Conservation (phyloP, 2,329 filamentous ascomycete genomes). For the Neonectria faginata region DNA sequence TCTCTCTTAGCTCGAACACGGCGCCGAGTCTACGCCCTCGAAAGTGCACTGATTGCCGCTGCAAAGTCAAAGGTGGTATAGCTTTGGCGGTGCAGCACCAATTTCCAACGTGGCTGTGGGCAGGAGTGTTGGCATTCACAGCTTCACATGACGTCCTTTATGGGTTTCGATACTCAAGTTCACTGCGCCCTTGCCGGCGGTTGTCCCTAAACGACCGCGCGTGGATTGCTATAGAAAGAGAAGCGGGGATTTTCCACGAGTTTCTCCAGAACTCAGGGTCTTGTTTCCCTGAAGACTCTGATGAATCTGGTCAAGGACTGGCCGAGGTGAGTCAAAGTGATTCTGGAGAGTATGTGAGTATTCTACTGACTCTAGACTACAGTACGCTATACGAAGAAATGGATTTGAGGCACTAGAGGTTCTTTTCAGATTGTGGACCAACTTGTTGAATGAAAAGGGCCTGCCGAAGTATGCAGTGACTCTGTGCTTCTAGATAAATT, state of each 20-base stretch:
- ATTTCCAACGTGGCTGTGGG: slow-evolving; percentile 29
- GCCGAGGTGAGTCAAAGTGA: no score
- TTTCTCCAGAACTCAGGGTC: no score
- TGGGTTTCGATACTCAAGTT: slow-evolving; percentile 15
- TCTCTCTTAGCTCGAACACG: neutral
- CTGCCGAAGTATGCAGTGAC: slow-evolving; percentile 19
- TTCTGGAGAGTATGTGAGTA: no score
- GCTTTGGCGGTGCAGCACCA: slow-evolving; percentile 19
- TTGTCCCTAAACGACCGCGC: accelerated
- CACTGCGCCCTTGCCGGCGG: slow-evolving; percentile 8
- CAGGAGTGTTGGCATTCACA: neutral
- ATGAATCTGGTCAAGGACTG: no score
- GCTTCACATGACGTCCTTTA: slow-evolving; percentile 10
- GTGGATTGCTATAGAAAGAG: no score
- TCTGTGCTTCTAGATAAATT: no score
- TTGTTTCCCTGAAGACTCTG: no score
- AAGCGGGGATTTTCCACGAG: no score
- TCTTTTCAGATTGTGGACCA: no score
- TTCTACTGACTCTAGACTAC: no score
- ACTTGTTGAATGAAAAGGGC: neutral
- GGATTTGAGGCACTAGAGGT: no score
- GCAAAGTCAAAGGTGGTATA: neutral
- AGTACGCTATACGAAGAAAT: no score
- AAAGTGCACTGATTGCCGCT: neutral
- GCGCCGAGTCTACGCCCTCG: neutral